Evolutionary conservation across 2,329 filamentous ascomycete genomes (phyloP).

Genomic region (Nectriaceae sp.): DNA sequence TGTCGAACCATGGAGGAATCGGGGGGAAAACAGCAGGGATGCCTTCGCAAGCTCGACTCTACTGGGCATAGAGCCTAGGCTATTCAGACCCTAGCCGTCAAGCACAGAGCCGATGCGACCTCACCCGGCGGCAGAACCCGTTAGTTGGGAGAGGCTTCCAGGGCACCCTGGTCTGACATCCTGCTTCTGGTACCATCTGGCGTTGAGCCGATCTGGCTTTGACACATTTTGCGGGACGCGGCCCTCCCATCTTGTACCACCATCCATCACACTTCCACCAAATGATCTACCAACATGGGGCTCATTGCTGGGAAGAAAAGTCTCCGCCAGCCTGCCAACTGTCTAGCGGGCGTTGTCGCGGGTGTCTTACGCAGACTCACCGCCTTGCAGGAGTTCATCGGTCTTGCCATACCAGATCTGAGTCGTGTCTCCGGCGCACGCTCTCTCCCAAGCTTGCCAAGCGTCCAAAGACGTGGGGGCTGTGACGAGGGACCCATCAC

Average conservation of each 20-base stretch:
- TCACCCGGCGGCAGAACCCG: conserved; percentile 26
- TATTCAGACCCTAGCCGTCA: conserved; percentile 22
- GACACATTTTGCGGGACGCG: conserved; percentile 35
- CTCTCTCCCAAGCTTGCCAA: conserved; percentile 7
- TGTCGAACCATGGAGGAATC: conserved; percentile 12
- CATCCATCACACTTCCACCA: conserved; percentile 26
- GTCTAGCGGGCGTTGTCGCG: background rate
- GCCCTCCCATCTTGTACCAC: conserved; percentile 34
- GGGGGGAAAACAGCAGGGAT: conserved; percentile 11
- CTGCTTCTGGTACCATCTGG: conserved; percentile 24
- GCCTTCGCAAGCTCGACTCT: conserved; percentile 36
- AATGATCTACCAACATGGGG: conserved; percentile 21
- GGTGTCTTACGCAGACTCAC: conserved; percentile 14
- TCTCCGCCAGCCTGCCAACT: conserved; percentile 8
- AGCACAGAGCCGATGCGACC: conserved; percentile 14
- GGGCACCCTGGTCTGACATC: conserved; percentile 20
- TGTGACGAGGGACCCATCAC: conserved; percentile 13
- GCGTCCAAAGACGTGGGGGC: conserved; percentile 16
- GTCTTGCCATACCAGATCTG: conserved; percentile 18
- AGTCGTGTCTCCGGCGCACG: conserved; percentile 2
- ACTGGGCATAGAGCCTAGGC: conserved; percentile 32
- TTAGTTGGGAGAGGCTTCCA: conserved; percentile 26
- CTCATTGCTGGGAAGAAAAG: conserved; percentile 9
- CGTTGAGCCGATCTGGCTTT: conserved; percentile 31
- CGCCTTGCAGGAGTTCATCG: conserved; percentile 21